Evolutionary conservation across 2,329 filamentous ascomycete species (phyloP), one percentile per base, ranked within the genome.

Genomic region (Stylonectria norvegica): DNA sequence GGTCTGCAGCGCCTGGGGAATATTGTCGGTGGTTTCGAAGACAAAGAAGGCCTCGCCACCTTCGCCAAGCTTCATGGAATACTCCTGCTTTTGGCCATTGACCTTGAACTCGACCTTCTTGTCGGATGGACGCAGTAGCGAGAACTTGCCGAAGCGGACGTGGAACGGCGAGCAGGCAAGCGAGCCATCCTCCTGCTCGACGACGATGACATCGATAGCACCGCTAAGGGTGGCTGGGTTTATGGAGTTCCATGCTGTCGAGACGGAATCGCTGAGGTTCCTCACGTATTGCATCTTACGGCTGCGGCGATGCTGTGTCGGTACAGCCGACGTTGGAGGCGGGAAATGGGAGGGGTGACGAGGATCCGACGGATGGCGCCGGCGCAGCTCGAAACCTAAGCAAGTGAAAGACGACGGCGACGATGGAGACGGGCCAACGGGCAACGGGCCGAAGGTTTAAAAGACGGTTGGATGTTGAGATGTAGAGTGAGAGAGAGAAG

Each of bases 61-160:
- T 63, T 98, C 93, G 31, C 93, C 93, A 15, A 98, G 77, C 70
- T 98, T 98, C 93, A 98, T 98, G 33, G 93, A 83, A 71, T 95
- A 96, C 53, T 93, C 77, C 64, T 95, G 89, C 67, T 93, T 94
- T 46, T 78, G 70, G 58, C 87, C 86, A 73, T 98, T 98, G 75
- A 98, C 90, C 56, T 79, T 79, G 70, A 98, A 98, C 68, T 97
- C 90, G 59, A 98, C 93, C 78, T 97, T 98, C 71, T 98, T 98
- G 68, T 98, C 93, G 45, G 84, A 96, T 0, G 93, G 93, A 16
- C 93, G 86, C 58, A 98, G 71, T 27, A 98, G 76, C 45, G 91
- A 95, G 72, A 97, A 97, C 70, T 98, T 98, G 66, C 93, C 93
- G 66, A 98, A 98, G 57, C 93, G 89, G 52, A 98, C 93, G 66